Evolutionary conservation across 2,329 filamentous ascomycete genomes (phyloP).

Genomic region (Talaromyces sp.): DNA sequence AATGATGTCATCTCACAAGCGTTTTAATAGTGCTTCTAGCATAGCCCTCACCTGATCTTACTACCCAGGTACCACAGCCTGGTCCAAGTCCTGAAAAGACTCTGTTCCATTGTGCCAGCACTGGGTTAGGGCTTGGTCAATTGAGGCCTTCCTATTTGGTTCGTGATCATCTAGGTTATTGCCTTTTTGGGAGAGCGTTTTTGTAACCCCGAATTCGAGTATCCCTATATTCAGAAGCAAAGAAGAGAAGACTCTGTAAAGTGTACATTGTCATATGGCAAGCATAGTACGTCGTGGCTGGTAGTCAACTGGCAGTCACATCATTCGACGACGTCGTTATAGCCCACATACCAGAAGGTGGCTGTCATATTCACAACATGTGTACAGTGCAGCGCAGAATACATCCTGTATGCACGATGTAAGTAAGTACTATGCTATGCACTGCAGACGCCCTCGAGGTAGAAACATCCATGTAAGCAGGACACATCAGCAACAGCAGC

Average conservation of each 20-base stretch:
- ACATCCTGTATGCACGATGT: constrained; percentile 7
- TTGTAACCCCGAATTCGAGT: background rate
- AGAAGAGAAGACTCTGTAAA: background rate
- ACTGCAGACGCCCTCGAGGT: constrained; percentile 6
- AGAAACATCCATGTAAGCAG: background rate
- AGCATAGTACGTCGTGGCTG: constrained; percentile 12
- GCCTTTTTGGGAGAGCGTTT: background rate
- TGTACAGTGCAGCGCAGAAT: constrained; percentile 13
- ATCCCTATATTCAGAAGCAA: background rate
- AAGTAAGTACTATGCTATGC: constrained; percentile 1
- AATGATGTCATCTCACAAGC: background rate
- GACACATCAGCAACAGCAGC: background rate
- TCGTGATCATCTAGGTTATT: background rate
- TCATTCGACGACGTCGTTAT: background rate
- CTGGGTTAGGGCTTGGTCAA: background rate
- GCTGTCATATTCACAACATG: constrained; percentile 14
- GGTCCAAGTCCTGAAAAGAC: background rate
- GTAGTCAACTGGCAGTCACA: background rate
- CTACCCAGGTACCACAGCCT: background rate
- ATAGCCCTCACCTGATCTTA: background rate
- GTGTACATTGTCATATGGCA: background rate
- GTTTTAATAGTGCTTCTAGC: background rate
- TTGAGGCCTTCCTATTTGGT: background rate
- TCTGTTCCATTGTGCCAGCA: background rate
- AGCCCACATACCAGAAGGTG: constrained; percentile 14